Evolutionary conservation across 768 basidiomycete species (phyloP).

Genomic region (Hydnomerulius pinastri): DNA sequence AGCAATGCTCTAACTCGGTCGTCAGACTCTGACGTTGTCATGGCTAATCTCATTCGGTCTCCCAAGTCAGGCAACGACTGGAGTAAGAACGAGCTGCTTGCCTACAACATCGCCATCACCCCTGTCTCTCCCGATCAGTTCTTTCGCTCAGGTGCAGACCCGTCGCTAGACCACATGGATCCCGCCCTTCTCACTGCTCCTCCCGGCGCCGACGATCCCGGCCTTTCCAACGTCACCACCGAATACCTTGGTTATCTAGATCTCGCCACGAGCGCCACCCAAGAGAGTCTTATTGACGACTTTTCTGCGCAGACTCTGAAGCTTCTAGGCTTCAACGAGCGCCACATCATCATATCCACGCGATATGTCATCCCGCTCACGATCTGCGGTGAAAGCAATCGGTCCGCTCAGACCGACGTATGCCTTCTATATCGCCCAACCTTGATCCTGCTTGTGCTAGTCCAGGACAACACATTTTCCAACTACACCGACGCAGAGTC

Average conservation of each 20-base stretch:
- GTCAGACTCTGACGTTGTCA: no score
- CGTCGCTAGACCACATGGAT: conserved; percentile 23
- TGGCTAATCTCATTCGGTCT: no score
- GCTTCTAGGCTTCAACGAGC: conserved; percentile 27
- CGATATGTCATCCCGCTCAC: conserved; percentile 28
- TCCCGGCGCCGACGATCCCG: conserved; percentile 13
- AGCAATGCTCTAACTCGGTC: no score
- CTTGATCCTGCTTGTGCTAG: conserved; percentile 25
- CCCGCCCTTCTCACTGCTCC: conserved; percentile 24
- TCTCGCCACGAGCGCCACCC: conserved; percentile 20
- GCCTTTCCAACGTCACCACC: conserved; percentile 22
- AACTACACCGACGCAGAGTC: conserved; percentile 4
- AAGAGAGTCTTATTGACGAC: conserved; percentile 24
- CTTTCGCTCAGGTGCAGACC: conserved; percentile 13
- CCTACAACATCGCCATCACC: no score
- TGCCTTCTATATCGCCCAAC: conserved; percentile 24
- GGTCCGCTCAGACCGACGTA: conserved; percentile 34
- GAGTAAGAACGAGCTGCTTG: no score
- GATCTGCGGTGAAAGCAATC: conserved; percentile 33
- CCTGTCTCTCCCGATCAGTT: no score
- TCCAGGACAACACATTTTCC: conserved; percentile 23
- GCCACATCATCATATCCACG: conserved; percentile 9
- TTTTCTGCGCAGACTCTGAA: conserved; percentile 27
- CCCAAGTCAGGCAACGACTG: no score
- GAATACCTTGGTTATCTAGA: conserved; percentile 3